Evolutionary conservation across 2,329 filamentous ascomycete genomes (phyloP).

Genomic region (Phialophora chinensis): DNA sequence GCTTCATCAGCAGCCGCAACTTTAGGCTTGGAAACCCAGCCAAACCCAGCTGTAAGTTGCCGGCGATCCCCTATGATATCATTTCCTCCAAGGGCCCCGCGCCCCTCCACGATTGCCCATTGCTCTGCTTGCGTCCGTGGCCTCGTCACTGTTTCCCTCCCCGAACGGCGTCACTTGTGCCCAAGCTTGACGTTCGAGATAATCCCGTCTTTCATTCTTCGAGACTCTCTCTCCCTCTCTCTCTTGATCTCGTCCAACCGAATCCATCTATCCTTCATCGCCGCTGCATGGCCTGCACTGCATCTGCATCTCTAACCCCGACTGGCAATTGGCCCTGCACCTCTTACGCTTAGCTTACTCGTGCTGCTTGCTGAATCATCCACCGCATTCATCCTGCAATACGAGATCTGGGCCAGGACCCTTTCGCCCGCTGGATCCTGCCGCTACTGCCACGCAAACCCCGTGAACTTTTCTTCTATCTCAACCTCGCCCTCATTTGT

Average conservation of each 20-base stretch:
- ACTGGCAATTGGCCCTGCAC: conserved; percentile 4
- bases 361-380: conserved; percentile 12
- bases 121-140: neutral
- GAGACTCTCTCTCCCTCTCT: neutral
- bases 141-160: neutral
- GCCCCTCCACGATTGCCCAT: conserved; percentile 5
- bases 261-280: neutral
- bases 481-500: conserved; percentile 7
- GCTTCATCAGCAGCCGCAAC: neutral
- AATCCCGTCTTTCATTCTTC: neutral
- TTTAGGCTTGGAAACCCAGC: neutral
- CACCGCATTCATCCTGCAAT: conserved; percentile 4
- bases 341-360: conserved; percentile 5
- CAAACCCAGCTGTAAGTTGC: neutral
- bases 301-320: conserved; percentile 7
- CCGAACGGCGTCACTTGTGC: neutral
- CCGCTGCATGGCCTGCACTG: neutral
- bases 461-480: neutral
- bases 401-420: conserved; percentile 12
- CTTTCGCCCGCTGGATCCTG: neutral
- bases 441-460: neutral
- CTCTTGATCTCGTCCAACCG: conserved; percentile 1
- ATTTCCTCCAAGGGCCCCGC: neutral
- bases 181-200: neutral
- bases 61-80: conserved; percentile 10